Evolutionary conservation across 768 basidiomycete species (phyloP).

Genomic region (Gymnopilus junonius): DNA sequence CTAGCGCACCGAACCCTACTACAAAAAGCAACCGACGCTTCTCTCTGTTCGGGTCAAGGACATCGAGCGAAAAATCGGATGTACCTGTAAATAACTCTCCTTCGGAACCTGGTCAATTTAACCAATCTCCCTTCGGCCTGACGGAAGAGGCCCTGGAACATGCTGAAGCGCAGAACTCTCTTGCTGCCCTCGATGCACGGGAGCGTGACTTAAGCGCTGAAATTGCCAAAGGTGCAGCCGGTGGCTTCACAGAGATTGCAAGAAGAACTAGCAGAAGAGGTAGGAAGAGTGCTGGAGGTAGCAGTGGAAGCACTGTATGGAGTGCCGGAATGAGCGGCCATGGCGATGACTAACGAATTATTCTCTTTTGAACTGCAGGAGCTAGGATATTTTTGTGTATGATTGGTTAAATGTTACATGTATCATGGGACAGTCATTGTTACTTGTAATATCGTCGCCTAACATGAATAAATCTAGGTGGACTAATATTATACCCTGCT

Average conservation of each 20-base stretch:
- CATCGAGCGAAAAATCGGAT: slow-evolving; percentile 45
- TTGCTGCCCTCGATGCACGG: slow-evolving; percentile 80
- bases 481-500: slow-evolving; percentile 21
- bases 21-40: slow-evolving; percentile 54
- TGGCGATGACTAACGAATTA: slow-evolving; percentile 42
- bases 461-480: slow-evolving; percentile 4
- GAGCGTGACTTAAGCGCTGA: slow-evolving; percentile 75
- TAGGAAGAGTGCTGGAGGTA: slow-evolving; percentile 63
- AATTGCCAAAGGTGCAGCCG: slow-evolving; percentile 70
- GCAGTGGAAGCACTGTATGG: slow-evolving; percentile 83
- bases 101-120: slow-evolving; percentile 37
- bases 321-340: slow-evolving; percentile 81
- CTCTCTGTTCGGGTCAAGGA: slow-evolving; percentile 69
- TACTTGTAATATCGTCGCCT: slow-evolving; percentile 3
- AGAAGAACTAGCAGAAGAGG: slow-evolving; percentile 62
- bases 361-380: not conserved
- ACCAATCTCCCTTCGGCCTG: slow-evolving; percentile 45
- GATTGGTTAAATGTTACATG: not conserved
- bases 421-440: slow-evolving; percentile 4
- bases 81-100: slow-evolving; percentile 52
- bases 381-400: not conserved
- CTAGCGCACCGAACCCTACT: slow-evolving; percentile 30
- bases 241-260: slow-evolving; percentile 82
- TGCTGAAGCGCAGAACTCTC: slow-evolving; percentile 74
- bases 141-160: slow-evolving; percentile 80